Evolutionary conservation across 2,329 filamentous ascomycete genomes (phyloP).

Genomic region (Thelonectria olida): DNA sequence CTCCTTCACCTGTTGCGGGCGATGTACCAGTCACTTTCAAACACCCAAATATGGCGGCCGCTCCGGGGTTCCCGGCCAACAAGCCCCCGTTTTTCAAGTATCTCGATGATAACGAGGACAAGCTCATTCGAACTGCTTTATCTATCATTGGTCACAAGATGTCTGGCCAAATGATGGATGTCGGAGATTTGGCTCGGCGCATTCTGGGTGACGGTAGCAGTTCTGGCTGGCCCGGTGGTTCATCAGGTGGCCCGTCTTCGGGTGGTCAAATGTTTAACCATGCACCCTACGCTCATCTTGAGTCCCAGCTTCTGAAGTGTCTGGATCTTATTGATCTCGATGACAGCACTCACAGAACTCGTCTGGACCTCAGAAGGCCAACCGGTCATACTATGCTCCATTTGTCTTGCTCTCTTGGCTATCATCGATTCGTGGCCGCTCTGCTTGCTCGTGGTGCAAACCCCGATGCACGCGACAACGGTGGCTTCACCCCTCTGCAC

Average conservation of each 20-base stretch:
- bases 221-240: conserved; percentile 58
- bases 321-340: conserved; percentile 84
- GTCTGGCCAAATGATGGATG: conserved; percentile 69
- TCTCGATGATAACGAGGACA: conserved; percentile 74
- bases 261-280: conserved; percentile 56
- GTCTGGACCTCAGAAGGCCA: conserved; percentile 70
- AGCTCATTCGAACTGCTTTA: conserved; percentile 74
- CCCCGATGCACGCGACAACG: conserved; percentile 77
- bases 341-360: conserved; percentile 73
- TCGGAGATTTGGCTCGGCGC: conserved; percentile 68
- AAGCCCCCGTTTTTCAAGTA: conserved; percentile 74
- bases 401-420: conserved; percentile 77
- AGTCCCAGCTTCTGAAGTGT: conserved; percentile 75
- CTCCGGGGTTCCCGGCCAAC: conserved; percentile 49
- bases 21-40: conserved; percentile 77
- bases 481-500: conserved; percentile 84
- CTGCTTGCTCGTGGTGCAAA: conserved; percentile 82
- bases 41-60: conserved; percentile 54
- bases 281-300: conserved; percentile 62
- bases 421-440: conserved; percentile 79
- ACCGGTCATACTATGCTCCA: conserved; percentile 86
- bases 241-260: conserved; percentile 50
- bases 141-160: conserved; percentile 71
- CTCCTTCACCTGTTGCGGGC: conserved; percentile 73
- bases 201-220: conserved; percentile 63